Conservation (phyloP, 495 filamentous ascomycete genomes). For the Cryomyces antarcticus region DNA sequence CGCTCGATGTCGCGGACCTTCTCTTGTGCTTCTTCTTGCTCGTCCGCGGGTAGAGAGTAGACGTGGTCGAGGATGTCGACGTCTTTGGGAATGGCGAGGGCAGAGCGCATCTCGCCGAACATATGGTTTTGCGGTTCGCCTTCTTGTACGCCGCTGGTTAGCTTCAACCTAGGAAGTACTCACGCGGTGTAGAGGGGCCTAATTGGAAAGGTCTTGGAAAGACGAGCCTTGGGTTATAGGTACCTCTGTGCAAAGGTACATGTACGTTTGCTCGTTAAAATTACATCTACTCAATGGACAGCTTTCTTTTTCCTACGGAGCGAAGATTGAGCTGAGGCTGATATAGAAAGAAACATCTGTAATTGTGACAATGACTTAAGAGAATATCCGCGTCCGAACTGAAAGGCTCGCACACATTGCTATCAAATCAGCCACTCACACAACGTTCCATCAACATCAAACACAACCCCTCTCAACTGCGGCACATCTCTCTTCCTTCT, state of each 20-base stretch:
- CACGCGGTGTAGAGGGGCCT: too few species aligned
- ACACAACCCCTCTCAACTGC: constrained; percentile 60
- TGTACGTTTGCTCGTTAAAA: too few species aligned
- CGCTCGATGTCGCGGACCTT: constrained; percentile 63
- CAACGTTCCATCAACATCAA: constrained; percentile 88
- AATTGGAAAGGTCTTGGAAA: too few species aligned
- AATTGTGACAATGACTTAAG: too few species aligned
- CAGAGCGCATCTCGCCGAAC: constrained; percentile 68
- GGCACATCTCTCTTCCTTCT: constrained; percentile 22
- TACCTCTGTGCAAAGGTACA: too few species aligned
- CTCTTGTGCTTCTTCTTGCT: constrained; percentile 43
- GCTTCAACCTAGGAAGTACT: too few species aligned
- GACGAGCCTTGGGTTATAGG: too few species aligned
- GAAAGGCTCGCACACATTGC: neutral
- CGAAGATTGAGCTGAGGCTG: too few species aligned
- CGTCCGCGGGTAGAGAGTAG: constrained; percentile 42
- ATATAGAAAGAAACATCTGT: too few species aligned
- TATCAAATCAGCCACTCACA: constrained; percentile 33
- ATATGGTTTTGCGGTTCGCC: constrained; percentile 83
- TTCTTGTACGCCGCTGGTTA: constrained; percentile 3
- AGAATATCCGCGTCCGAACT: neutral
- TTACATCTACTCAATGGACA: too few species aligned
- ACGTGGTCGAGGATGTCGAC: constrained; percentile 80
- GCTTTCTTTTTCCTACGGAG: too few species aligned
- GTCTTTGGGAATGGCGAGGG: constrained; percentile 43